Conservation (phyloP, 768 basidiomycete genomes). For the Trametes cubensis region DNA sequence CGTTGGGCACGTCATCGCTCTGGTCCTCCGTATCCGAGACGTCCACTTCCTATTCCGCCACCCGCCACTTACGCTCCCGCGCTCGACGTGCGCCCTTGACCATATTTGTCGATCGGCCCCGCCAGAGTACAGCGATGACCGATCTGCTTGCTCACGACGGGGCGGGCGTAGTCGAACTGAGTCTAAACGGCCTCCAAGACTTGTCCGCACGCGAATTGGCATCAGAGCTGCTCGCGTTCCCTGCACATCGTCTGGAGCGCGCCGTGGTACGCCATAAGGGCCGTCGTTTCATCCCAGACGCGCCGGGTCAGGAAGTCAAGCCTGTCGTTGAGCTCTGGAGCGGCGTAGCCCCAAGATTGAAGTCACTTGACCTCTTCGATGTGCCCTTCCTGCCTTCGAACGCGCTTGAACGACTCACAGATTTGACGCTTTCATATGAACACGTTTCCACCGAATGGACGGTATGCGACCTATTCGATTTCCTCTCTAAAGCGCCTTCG, state of each 20-base stretch:
- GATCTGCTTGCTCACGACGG: neutral
- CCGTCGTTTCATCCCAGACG: neutral
- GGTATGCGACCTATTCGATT: conserved; percentile 2
- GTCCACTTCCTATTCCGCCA: neutral
- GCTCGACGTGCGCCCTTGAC: conserved; percentile 6
- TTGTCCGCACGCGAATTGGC: neutral
- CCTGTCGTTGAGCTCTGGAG: conserved; percentile 2
- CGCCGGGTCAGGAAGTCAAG: neutral
- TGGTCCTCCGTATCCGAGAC: conserved; percentile 24
- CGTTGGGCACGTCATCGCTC: conserved; percentile 16
- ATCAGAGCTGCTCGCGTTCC: conserved; percentile 13
- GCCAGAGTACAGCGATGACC: conserved; percentile 3
- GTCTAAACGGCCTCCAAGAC: conserved; percentile 7
- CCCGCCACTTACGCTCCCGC: conserved; percentile 1
- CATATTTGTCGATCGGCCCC: conserved; percentile 4
- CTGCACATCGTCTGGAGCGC: conserved; percentile 4
- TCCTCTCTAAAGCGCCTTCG: neutral
- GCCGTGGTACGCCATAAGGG: conserved; percentile 1
- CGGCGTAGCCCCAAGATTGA: conserved; percentile 10
- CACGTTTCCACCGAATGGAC: neutral
- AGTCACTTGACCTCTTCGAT: conserved; percentile 11
- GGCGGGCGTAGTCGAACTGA: neutral
- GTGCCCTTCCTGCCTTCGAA: conserved; percentile 19
- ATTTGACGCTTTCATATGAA: conserved; percentile 5
- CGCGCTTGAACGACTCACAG: neutral